Evolutionary conservation across 73 alveolate species (phyloP), one percentile per base, ranked within the genome.

Genomic region (Symbiodinium pilosum): DNA sequence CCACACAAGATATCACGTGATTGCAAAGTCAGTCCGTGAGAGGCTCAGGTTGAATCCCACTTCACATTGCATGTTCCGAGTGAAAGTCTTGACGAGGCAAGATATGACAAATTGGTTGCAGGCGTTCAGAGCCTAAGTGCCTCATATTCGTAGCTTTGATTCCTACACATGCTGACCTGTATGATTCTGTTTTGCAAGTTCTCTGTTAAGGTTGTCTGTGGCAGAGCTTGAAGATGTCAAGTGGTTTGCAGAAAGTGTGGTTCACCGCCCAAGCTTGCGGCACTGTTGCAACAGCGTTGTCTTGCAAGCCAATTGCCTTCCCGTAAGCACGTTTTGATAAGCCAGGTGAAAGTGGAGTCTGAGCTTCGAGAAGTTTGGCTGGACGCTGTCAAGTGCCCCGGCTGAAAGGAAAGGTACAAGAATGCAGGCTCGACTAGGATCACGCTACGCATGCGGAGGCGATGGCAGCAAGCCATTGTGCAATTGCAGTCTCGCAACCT

Each of bases 161-260:
- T n/a, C n/a, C n/a, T n/a, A n/a, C n/a, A n/a, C n/a, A n/a, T n/a
- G n/a, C n/a, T n/a, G n/a, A n/a, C n/a, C n/a, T n/a, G n/a, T n/a
- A n/a, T n/a, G n/a, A n/a, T n/a, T n/a, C n/a, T n/a, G n/a, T n/a
- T n/a, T n/a, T 28, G 39, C 38, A 64, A 64, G 81, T 38, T 16
- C 73, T 64, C 2, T 38, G 85, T n/a, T 14, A 40, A 91, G 97
- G 97, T 41, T 91, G 47, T 28, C 89, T 9, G 97, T 91, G 56
- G 88, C 97, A 34, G 97, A 91, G 39, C 56, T 91, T 32, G 97
- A 91, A 34, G 97, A 91, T 32, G 97, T 91, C 56, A 91, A 91
- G 77, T 91, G 97, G 97, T 91, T 91, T 40, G 97, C 97, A 11
- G 97, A 91, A 34, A 69, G 89, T 81, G 97, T 91, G 89, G 97